Conservation (phyloP, 169 alveolate genomes). For the Pseudocohnilembus persalinus region DNA sequence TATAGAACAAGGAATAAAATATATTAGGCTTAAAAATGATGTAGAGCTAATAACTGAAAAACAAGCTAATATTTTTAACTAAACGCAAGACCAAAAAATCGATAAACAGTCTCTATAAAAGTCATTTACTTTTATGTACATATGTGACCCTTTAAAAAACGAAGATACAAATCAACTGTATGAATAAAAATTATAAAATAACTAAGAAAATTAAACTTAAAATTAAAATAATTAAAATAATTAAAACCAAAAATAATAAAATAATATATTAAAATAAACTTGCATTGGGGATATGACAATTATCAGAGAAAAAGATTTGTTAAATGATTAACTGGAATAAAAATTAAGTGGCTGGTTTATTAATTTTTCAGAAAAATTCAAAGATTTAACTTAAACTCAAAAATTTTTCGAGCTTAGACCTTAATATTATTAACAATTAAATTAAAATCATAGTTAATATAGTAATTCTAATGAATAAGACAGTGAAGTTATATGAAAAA, state of each 20-base stretch:
- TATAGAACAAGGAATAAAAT: slow-evolving; percentile 50
- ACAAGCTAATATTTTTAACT: background rate
- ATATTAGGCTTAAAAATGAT: slow-evolving; percentile 54
- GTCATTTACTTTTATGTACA: slow-evolving; percentile 43
- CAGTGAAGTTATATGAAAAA: too few species aligned
- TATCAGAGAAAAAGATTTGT: slow-evolving; percentile 47
- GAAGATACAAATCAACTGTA: background rate
- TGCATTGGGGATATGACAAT: slow-evolving; percentile 51
- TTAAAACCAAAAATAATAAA: slow-evolving; percentile 13
- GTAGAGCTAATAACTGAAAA: slow-evolving; percentile 24
- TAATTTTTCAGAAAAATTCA: slow-evolving; percentile 38
- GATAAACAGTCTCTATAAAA: slow-evolving; percentile 1
- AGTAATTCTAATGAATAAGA: too few species aligned
- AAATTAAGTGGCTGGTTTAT: slow-evolving; percentile 59
- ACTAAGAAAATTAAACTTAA: background rate
- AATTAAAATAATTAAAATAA: slow-evolving; percentile 18
- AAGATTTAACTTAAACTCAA: slow-evolving; percentile 37
- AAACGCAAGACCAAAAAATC: too few species aligned
- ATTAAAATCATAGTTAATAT: too few species aligned
- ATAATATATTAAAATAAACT: slow-evolving; percentile 23
- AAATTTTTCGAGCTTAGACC: slow-evolving; percentile 72
- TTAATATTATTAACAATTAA: too few species aligned
- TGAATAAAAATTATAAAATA: too few species aligned
- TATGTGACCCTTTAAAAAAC: slow-evolving; percentile 45
- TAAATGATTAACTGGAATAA: slow-evolving; percentile 32